Conservation (phyloP, 345 rosid species). For the Hypericum androsaemum region DNA sequence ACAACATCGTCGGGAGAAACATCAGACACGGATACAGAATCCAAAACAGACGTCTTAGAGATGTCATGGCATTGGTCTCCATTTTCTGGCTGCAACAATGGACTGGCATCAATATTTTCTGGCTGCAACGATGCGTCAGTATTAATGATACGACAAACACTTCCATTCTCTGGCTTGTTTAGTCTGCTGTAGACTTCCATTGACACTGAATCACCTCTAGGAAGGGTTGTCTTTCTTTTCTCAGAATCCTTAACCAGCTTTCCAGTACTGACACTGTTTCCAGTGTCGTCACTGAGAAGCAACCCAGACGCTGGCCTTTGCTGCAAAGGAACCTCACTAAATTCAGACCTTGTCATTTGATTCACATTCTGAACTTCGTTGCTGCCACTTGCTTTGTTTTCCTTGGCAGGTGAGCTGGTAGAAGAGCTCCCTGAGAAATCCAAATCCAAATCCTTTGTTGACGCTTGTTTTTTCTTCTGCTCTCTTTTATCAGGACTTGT, state of each 20-base stretch:
- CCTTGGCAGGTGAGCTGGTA: slow-evolving; percentile 10
- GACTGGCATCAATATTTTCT: too few relatives aligned
- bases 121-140: slow-evolving; percentile 18
- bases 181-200: slow-evolving; percentile 25
- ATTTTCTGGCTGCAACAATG: slow-evolving; percentile 27
- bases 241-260: slow-evolving; percentile 18
- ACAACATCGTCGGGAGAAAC: slow-evolving; percentile 81
- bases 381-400: slow-evolving; percentile 13
- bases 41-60: slow-evolving; percentile 64
- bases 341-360: slow-evolving; percentile 20
- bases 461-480: slow-evolving; percentile 20
- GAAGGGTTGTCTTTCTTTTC: slow-evolving; percentile 20
- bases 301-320: slow-evolving; percentile 23
- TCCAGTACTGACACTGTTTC: slow-evolving; percentile 12
- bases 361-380: slow-evolving; percentile 13
- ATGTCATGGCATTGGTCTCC: slow-evolving; percentile 40
- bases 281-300: slow-evolving; percentile 18
- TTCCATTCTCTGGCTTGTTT: slow-evolving; percentile 25
- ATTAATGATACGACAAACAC: slow-evolving; percentile 21
- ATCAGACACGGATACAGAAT: slow-evolving; percentile 46
- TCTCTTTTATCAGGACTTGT: slow-evolving; percentile 23
- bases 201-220: slow-evolving; percentile 18
- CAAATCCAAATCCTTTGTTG: slow-evolving; percentile 17
- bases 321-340: slow-evolving; percentile 22
- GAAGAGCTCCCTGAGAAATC: slow-evolving; percentile 15